Percentiles rank a stretch among this genome's conserved stretches.
phyloP scores from a whole-genome alignment of 768 basidiomycete genomes.

The Lyophyllum semitale region DNA sequence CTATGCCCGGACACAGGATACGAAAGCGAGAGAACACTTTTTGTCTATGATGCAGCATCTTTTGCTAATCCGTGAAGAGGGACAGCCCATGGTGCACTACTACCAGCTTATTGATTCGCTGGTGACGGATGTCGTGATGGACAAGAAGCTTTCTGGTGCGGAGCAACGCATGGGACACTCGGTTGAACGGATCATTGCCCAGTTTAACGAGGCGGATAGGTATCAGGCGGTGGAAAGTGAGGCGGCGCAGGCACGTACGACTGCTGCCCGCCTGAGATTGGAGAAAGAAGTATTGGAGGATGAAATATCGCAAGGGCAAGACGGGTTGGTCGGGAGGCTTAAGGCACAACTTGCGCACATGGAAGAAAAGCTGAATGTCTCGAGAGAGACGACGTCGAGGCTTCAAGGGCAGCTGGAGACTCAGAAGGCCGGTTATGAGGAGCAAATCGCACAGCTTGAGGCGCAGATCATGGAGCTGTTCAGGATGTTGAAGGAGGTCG shows the following conservation, averaged over 20 bases:
- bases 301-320: slow-evolving; percentile 78
- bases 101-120: slow-evolving; percentile 91
- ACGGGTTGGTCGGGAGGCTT: slow-evolving; percentile 82
- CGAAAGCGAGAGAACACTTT: slow-evolving; percentile 82
- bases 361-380: slow-evolving; percentile 78
- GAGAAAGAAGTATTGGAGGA: slow-evolving; percentile 85
- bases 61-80: slow-evolving; percentile 87
- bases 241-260: slow-evolving; percentile 63
- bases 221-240: slow-evolving; percentile 81
- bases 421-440: slow-evolving; percentile 81
- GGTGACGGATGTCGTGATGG: slow-evolving; percentile 88
- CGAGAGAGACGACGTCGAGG: slow-evolving; percentile 74
- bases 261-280: slow-evolving; percentile 64
- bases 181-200: slow-evolving; percentile 84
- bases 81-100: slow-evolving; percentile 79
- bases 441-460: slow-evolving; percentile 85
- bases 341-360: slow-evolving; percentile 68
- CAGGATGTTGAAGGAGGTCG: slow-evolving; percentile 87
- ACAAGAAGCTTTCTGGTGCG: slow-evolving; percentile 84
- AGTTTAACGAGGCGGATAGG: slow-evolving; percentile 88
- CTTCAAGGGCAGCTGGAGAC: slow-evolving; percentile 77
- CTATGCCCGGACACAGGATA: slow-evolving; percentile 71
- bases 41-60: slow-evolving; percentile 94
- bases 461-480: slow-evolving; percentile 93
- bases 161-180: slow-evolving; percentile 87